Evolutionary conservation across 2,329 filamentous ascomycete genomes (phyloP), one percentile per base, ranked within the genome.

Genomic region (Colletotrichum navitas): DNA sequence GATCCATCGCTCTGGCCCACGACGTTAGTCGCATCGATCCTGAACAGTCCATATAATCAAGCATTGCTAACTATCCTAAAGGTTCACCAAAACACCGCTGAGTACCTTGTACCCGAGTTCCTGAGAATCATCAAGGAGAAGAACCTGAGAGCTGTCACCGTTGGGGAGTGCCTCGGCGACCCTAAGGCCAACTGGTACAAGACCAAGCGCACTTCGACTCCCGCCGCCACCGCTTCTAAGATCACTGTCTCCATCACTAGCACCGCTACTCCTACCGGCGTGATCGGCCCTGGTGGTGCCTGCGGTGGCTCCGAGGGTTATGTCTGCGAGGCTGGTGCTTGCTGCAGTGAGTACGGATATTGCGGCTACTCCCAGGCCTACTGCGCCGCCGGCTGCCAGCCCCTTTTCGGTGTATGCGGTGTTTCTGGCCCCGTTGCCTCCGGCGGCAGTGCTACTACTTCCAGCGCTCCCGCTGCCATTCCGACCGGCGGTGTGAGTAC

Each of bases 101-200:
- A 74, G 56, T 74, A 72, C 65, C 72, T 74, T 26, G 72, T 72
- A 58, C 69, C 64, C 39, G 61, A 71, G 65, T 71, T 71, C 69
- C 61, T 64, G 16, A 64, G 70, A 63, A 59, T 74, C 61, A 67
- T 74, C 51, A 72, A 71, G 63, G 63, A 71, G 63, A 73, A 80
- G 76, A 66, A 75, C 81, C 5, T 79, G 76, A 49, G 64, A 66
- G 24, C 79, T 14, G 84, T 85, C 32, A 84, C 83, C 21, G 78
- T 86, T 21, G 84, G 85, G 49, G 84, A 85, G 73, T 86, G 84
- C 73, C 78, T 86, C 29, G 81, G 80, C 29, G 84, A 86, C 74
- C 80, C 82, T 4, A 65, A 75, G n/a, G 77, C 74, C 52, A 86
- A 86, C 78, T 86, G 84, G 84, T 86, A 86, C 77, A 68, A 63